Conservation (phyloP, 805 yeast species). For the Candida boleticola region DNA sequence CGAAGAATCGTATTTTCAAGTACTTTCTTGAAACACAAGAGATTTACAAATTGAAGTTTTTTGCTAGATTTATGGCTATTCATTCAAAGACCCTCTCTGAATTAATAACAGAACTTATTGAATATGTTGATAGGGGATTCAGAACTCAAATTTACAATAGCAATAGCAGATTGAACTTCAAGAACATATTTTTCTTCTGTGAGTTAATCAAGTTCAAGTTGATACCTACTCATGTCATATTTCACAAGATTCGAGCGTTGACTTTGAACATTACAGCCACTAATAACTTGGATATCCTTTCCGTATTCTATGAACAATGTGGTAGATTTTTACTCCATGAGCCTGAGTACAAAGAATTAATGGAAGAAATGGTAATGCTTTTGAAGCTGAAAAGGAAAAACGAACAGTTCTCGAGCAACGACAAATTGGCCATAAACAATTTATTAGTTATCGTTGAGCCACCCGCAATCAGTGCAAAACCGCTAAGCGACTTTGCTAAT, state of each 20-base stretch:
- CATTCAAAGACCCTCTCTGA: conserved; percentile 49
- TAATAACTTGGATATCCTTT: conserved; percentile 65
- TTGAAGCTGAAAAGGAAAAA: conserved; percentile 50
- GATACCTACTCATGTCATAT: conserved; percentile 66
- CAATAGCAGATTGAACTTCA: conserved; percentile 46
- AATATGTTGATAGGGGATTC: conserved; percentile 56
- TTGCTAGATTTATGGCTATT: conserved; percentile 68
- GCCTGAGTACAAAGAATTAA: conserved; percentile 55
- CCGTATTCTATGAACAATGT: conserved; percentile 68
- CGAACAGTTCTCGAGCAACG: conserved; percentile 49
- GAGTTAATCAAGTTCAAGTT: conserved; percentile 77
- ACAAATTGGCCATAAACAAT: conserved; percentile 57
- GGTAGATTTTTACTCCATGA: conserved; percentile 63
- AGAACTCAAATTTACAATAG: conserved; percentile 56
- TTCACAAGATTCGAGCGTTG: conserved; percentile 68
- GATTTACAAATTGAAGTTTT: conserved; percentile 45
- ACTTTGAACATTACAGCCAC: conserved; percentile 50
- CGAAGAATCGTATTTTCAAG: conserved; percentile 57
- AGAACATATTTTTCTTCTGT: conserved; percentile 59
- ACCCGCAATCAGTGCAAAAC: conserved; percentile 36
- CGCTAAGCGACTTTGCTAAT: conserved; percentile 9
- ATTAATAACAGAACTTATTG: conserved; percentile 51
- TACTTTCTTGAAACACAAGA: conserved; percentile 52
- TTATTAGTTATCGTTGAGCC: conserved; percentile 56
- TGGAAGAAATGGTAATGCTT: conserved; percentile 61